Base-by-base conservation (phyloP, 129 eudicot species). In the Chrysanthemum seticuspe region DNA sequence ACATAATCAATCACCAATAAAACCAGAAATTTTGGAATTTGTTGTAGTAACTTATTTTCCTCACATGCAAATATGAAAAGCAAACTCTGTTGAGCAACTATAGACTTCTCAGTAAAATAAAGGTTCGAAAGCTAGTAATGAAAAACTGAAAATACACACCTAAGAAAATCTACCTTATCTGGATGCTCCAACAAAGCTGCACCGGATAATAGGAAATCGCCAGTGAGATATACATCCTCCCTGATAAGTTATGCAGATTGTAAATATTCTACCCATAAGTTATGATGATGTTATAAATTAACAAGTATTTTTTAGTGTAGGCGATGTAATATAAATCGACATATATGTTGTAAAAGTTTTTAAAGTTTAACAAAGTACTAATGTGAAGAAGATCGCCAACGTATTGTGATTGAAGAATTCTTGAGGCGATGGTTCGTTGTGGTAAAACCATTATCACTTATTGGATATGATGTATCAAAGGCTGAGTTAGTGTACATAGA, bases 141-240 rank as follows among this genome's bases (percentile, higher is more conserved):
- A 27, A 13, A 54, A 8, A 6, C 9, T 40, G 47, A 40, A 65
- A 16, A 10, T 15, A 65, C 18, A 10, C 47, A 58, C 10, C 11
- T 18, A 69, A 23, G 34, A 70, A 23, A 13, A 64, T 0, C 50
- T 91, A 91, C 97, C 97, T 87, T 83, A 56, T 76, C 74, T 64
- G 91, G 87, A 82, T 91, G 95, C 18, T 85, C 81, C 84, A 85
- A 80, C 70, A 83, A 70, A 72, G 89, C 87, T 73, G 89, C 86
- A 74, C 89, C 91, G 8, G 89, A 91, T 57, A 83, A 77, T 53
- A 91, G 73, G 59, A 77, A 58, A 67, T 82, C 70, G 48, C 51
- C 72, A 61, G 81, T 45, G 12, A 65, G 68, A 63, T 78, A 52
- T 70, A 55, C 68, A 53, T 83, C 83, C 83, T 71, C 68, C 67